Base-by-base conservation (phyloP, 768 basidiomycete species). In the Lentinula lateritia region DNA sequence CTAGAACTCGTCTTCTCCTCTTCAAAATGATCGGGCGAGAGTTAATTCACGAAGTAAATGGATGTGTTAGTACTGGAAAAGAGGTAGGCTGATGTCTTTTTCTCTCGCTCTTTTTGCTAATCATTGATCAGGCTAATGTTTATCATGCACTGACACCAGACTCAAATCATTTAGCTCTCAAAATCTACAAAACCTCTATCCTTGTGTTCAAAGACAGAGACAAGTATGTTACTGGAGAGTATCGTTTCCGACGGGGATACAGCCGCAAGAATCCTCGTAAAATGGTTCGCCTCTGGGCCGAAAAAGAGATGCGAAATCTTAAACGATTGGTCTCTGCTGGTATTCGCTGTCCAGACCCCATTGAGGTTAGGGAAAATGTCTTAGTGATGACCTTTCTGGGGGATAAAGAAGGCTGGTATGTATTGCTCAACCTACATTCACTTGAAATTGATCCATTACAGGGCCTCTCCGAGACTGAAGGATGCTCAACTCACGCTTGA, bases 181-280 rank as follows among this genome's bases (percentile, higher is more conserved):
- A 99, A 73, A 94, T 99, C 62, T 99, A 95, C 80, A 97, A 98
- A 72, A 99, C 97, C 1, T 97, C 95, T 28, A 98, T 99, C 65
- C 86, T 99, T 8, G 81, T 94, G 8, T 99, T 99, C 81, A 96
- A 98, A 73, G 93, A 98, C 66, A 86, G 97, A n/a, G 93, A 95
- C 68, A 89, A 90, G 61, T 99, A 99, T 72, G 95, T 98, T 43
- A 87, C 90, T 0, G 97, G 97, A 55, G 96, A 98, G 72, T 88
- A 90, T 72, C 88, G 97, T n/a, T 98, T 98, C 77, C 82, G 93
- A 52, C 83, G 88, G 60, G 95, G 95, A 28, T 93, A 93, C 73
- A 87, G 85, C 69, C 88, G 89, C 61, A 87, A 83, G 63, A 99
- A 98, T 70, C 96, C 97, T 15, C 85, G 97, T 32, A 99, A 99